These are phyloP conservation scores for Trichoderma reesei DNA, from an alignment of 495 filamentous ascomycete species.

Conservation along the genomic window DNA sequence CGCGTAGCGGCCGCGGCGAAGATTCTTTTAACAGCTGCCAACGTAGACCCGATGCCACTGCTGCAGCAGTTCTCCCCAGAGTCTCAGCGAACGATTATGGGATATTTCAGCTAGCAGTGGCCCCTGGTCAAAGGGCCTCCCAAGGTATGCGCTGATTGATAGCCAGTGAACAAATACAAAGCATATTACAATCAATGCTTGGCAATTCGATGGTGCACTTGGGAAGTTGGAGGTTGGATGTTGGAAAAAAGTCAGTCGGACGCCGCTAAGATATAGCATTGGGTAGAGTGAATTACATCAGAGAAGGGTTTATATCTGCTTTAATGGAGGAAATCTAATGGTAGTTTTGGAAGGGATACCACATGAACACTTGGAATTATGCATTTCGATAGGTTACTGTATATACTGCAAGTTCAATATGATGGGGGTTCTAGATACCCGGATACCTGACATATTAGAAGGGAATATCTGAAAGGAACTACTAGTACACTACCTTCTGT, in stretches of 20 bases:
- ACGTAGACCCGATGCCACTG: slow-evolving; percentile 59
- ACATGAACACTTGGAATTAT: background rate
- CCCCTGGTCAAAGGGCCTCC: background rate
- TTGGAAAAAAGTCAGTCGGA: background rate
- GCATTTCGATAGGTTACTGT: too few relatives aligned
- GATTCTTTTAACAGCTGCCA: slow-evolving; percentile 56
- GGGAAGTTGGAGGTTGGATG: background rate
- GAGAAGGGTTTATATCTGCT: background rate
- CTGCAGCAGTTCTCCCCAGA: slow-evolving; percentile 62
- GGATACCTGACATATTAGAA: too few relatives aligned
- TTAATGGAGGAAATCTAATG: background rate
- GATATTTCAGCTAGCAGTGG: slow-evolving; percentile 41
- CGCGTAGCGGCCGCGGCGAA: slow-evolving; percentile 67
- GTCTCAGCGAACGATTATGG: slow-evolving; percentile 63
- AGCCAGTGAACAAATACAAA: background rate
- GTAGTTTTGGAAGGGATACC: background rate
- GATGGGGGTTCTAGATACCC: too few relatives aligned
- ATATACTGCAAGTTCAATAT: too few relatives aligned
- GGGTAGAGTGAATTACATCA: background rate
- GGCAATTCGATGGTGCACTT: background rate
- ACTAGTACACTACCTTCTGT: too few relatives aligned
- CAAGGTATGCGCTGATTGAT: background rate
- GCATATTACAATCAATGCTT: too few relatives aligned
- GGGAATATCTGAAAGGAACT: too few relatives aligned
- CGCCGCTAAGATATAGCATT: background rate